Evolutionary conservation across 352 stramenopile species (phyloP), one percentile per base, ranked within the genome.

Genomic region (Aphanomyces euteiches): DNA sequence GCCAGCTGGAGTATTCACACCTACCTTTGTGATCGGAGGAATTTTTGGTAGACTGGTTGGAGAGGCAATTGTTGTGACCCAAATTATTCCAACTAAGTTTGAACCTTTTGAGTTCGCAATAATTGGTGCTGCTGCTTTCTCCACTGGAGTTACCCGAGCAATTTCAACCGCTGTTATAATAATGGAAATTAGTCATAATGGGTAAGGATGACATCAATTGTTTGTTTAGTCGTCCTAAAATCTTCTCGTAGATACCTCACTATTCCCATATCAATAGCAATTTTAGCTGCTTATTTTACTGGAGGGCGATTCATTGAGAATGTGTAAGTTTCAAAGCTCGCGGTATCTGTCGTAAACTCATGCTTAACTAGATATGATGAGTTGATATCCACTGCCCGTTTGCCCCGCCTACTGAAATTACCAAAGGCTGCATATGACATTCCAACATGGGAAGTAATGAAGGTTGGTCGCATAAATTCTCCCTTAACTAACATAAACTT

Each of bases 141-240:
- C 89, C 0, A 93, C 90, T 1, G 91, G 90, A 53, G 92, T 97
- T n/a, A 98, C 93, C 19, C 81, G 96, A 58, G 89, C 92, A 7
- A 89, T 98, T 48, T 97, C 87, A 10, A 97, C 89, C 0, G 93
- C 93, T 28, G 90, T 97, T 28, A 98, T 98, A 68, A 93, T 94
- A 59, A 97, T 98, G 83, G 93, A 98, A 74, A 83, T 97, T 61
- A 95, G 85, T 10, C 89, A 94, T 68, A 87, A 91, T 6, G 83
- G 64, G 64, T 66, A 50, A 15, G 39, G 5, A 40, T 47, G 47
- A 28, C 28, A 2, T 28, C 28, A 28, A 28, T 28, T 45, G 21
- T 63, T n/a, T 63, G 39, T 40, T 13, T 17, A 69, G 6, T 6
- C 10, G 43, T 12, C 2, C 28, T n/a, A 47, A 50, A 13, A 56